Base-by-base conservation (phyloP, 768 basidiomycete species). In the Phaffia tasmanica region DNA sequence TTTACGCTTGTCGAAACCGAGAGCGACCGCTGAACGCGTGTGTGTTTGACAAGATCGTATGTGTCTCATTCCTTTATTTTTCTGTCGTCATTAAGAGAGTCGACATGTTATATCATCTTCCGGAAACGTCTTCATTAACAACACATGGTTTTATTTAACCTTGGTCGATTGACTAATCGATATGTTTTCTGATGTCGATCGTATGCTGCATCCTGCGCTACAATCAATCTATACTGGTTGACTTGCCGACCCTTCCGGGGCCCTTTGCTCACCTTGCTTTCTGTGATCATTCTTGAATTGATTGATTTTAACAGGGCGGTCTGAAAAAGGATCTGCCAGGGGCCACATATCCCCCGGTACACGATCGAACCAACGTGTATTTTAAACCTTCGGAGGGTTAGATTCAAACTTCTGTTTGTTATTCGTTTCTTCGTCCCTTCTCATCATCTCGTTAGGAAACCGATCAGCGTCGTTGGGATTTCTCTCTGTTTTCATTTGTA, bases 41-140 rank as follows among this genome's bases (percentile, higher is more conserved):
- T 80, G 88, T 94, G 81, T 93, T 97, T 74, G 86, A 93, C 77
- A 97, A 95, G 76, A 82, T 98, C 72, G 94, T 91, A 71, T 71
- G 88, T 83, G 60, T 16, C 27, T 46, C 30, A 14, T 25, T 18
- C 25, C 19, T 64, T 42, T 8, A 25, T 51, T 30, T 42, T 42
- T n/a, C n/a, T n/a, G n/a, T n/a, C 35, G 35, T 42, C 4, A 5
- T 5, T 42, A 42, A 5, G 35, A 42, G 11, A 11, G 6, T 11
- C 35, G 4, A 4, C 35, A 42, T 42, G 35, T 4, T 42, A 42
- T 42, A 42, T 5, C 11, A 42, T 42, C 6, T 11, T 42, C 35
- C 11, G 35, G 35, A 42, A n/a, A 42, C 11, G 35, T 42, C 35
- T 42, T 11, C 11, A 42, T 42, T 42, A 11, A 42, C 35, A 42